These are phyloP conservation scores for Helotiales sp. DNA, from an alignment of 2,329 filamentous ascomycete genomes.

Conservation along the genomic window DNA sequence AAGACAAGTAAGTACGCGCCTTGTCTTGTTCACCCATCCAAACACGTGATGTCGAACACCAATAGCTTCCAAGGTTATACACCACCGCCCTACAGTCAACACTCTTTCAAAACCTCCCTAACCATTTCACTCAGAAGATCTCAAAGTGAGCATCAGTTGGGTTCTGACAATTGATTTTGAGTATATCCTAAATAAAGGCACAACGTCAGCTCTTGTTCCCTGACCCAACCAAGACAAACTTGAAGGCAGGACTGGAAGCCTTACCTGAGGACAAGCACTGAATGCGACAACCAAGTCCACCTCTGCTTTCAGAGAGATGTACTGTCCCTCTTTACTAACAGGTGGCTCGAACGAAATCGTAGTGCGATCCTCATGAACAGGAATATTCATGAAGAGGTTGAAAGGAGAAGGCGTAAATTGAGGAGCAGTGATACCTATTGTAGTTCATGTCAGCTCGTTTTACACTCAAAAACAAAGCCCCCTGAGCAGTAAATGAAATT, in stretches of 20 bases:
- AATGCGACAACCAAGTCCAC: constrained; percentile 27
- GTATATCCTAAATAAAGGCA: constrained; percentile 9
- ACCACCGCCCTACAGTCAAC: too few relatives aligned
- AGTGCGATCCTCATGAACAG: constrained; percentile 24
- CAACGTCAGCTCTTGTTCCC: neutral
- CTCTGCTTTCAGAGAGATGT: constrained; percentile 25
- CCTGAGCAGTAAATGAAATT: neutral
- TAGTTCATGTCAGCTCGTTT: neutral
- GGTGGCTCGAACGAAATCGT: constrained; percentile 26
- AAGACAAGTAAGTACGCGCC: too few relatives aligned
- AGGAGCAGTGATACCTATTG: constrained; percentile 20
- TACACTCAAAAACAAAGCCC: neutral
- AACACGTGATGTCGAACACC: too few relatives aligned
- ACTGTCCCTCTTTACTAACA: constrained; percentile 21
- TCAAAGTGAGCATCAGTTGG: constrained; percentile 16
- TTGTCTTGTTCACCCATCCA: too few relatives aligned
- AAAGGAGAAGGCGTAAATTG: constrained; percentile 27
- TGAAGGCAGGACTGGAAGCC: neutral
- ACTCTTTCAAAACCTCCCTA: too few relatives aligned
- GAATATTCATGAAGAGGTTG: constrained; percentile 32
- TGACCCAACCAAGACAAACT: too few relatives aligned
- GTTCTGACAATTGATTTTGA: constrained; percentile 16
- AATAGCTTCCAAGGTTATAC: too few relatives aligned
- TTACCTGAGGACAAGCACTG: constrained; percentile 29
- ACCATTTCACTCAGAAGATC: neutral